phyloP scores from a whole-genome alignment of 2,329 filamentous ascomycete genomes.

The Phaeosphaeriaceae sp. region DNA sequence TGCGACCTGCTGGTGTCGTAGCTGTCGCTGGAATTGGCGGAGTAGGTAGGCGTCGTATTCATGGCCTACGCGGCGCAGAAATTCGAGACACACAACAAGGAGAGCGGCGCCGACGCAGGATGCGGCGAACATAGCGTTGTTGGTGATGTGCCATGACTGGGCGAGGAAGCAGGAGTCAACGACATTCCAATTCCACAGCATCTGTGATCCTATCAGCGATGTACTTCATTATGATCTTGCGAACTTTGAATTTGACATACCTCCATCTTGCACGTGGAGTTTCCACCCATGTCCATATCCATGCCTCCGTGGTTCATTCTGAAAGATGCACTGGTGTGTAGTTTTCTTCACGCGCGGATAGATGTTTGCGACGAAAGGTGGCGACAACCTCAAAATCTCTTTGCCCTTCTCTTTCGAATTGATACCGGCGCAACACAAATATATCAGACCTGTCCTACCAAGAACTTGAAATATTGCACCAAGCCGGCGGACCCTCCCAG shows the following conservation, averaged over 20 bases:
- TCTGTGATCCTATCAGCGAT: conserved; percentile 54
- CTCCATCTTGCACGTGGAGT: conserved; percentile 48
- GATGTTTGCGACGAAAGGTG: background rate
- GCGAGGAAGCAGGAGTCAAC: conserved; percentile 76
- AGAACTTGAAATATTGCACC: background rate
- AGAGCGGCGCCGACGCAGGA: conserved; percentile 79
- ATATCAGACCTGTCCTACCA: background rate
- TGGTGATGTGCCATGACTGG: conserved; percentile 72
- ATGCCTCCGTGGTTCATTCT: conserved; percentile 24
- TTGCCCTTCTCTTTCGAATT: background rate
- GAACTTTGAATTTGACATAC: conserved; percentile 26
- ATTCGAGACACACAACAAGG: conserved; percentile 76
- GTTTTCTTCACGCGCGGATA: background rate
- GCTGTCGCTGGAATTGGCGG: conserved; percentile 56
- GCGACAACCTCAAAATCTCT: background rate
- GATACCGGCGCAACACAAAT: background rate
- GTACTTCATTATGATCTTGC: background rate
- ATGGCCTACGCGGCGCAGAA: conserved; percentile 72
- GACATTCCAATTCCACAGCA: conserved; percentile 83
- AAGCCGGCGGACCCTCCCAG: background rate
- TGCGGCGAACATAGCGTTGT: conserved; percentile 75
- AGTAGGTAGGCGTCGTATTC: conserved; percentile 76
- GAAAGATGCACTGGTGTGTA: conserved; percentile 8
- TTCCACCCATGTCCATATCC: conserved; percentile 19
- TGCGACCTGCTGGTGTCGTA: conserved; percentile 31